These are phyloP conservation scores for Pneumocystis jirovecii DNA, from an alignment of 1,139 yeast genomes.

Conservation along the genomic window DNA sequence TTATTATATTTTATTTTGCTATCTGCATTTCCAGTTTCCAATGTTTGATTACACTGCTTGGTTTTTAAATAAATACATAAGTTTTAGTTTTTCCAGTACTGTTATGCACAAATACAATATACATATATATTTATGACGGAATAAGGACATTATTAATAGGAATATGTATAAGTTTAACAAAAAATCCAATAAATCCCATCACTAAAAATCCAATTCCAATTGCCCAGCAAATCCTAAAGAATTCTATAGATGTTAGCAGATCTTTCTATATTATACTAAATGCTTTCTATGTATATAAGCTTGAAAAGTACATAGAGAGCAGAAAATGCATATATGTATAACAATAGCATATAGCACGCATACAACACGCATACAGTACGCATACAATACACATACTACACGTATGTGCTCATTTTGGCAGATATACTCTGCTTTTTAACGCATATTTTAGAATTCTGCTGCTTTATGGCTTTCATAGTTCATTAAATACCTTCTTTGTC, in stretches of 20 bases:
- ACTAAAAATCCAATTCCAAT: constrained; percentile 13
- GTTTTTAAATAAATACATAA: background rate
- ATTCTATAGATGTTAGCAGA: background rate
- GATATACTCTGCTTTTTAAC: too few relatives aligned
- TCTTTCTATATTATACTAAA: background rate
- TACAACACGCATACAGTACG: background rate
- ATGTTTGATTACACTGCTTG: too few relatives aligned
- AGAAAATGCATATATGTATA: background rate
- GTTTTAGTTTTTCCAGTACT: background rate
- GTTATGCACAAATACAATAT: background rate
- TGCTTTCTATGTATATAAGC: background rate
- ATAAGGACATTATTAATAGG: constrained; percentile 13
- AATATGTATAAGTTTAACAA: constrained; percentile 13
- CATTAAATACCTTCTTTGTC: constrained; percentile 3
- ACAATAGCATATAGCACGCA: too few relatives aligned
- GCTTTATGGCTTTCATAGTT: constrained; percentile 1
- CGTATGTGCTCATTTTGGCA: background rate
- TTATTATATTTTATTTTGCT: too few relatives aligned
- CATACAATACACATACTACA: background rate
- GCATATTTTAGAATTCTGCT: background rate
- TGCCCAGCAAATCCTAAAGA: constrained; percentile 11
- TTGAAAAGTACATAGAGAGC: background rate
- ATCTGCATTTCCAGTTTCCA: too few relatives aligned
- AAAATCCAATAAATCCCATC: constrained; percentile 14
- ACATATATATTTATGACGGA: background rate